Conservation (phyloP, 1,139 yeast genomes). For the Pichia sp. region DNA sequence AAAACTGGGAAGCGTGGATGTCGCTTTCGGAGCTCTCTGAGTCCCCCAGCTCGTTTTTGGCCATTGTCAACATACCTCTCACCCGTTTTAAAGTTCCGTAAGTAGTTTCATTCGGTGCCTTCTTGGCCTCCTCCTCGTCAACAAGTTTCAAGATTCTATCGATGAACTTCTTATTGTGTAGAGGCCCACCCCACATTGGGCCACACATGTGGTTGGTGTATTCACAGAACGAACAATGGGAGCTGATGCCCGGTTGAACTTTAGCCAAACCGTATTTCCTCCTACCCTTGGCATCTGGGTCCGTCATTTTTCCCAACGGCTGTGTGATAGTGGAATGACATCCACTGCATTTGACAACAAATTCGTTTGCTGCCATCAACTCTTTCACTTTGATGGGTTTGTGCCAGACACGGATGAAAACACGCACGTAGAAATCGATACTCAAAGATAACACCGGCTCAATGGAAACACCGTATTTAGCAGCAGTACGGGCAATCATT, state of each 20-base stretch:
- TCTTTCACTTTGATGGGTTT: slow-evolving; percentile 80
- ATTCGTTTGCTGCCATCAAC: slow-evolving; percentile 67
- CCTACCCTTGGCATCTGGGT: slow-evolving; percentile 34
- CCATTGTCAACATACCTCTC: slow-evolving; percentile 87
- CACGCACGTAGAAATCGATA: slow-evolving; percentile 87
- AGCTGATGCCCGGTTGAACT: slow-evolving; percentile 49
- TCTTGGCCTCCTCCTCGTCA: slow-evolving; percentile 38
- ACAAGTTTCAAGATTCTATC: slow-evolving; percentile 49
- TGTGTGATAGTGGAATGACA: slow-evolving; percentile 74
- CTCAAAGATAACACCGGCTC: slow-evolving; percentile 83
- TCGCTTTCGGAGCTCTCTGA: slow-evolving; percentile 9
- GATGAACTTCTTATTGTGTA: slow-evolving; percentile 68
- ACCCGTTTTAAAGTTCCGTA: slow-evolving; percentile 82
- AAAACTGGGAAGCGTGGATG: slow-evolving; percentile 55
- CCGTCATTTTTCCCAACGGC: slow-evolving; percentile 61
- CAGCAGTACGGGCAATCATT: slow-evolving; percentile 77
- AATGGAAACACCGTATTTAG: slow-evolving; percentile 78
- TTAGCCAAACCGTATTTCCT: slow-evolving; percentile 51
- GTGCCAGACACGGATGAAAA: slow-evolving; percentile 70
- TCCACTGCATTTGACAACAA: slow-evolving; percentile 80
- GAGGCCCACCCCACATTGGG: slow-evolving; percentile 89
- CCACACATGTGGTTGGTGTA: slow-evolving; percentile 76
- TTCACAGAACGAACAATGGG: slow-evolving; percentile 67
- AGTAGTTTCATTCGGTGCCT: not conserved
- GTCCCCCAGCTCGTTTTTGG: slow-evolving; percentile 55